phyloP scores from a whole-genome alignment of 108 stramenopile species.

The Cyclotella atomus region DNA sequence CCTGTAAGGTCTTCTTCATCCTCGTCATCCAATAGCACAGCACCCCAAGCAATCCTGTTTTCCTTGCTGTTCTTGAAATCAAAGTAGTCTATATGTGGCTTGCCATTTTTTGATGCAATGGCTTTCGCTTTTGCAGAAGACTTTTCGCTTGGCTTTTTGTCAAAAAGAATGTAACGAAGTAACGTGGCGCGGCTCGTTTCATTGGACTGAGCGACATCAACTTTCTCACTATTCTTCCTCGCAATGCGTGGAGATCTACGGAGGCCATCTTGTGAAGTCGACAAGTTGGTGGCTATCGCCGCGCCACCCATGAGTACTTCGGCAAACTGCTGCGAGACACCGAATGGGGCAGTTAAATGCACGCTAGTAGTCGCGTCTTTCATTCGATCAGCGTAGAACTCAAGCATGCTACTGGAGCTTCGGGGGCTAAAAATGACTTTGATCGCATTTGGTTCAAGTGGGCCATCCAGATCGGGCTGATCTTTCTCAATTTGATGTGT shows the following conservation, averaged over 20 bases:
- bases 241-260: conserved; percentile 42
- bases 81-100: conserved; percentile 32
- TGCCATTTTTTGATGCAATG: conserved; percentile 30
- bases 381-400: conserved; percentile 45
- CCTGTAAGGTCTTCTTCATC: conserved; percentile 38
- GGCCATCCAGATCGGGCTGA: conserved; percentile 36
- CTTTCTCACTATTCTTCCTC: neutral
- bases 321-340: conserved; percentile 35
- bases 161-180: conserved; percentile 44
- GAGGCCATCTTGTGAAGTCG: conserved; percentile 16
- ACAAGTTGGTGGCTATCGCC: too few relatives aligned
- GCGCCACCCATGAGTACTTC: conserved; percentile 33
- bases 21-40: conserved; percentile 9
- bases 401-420: conserved; percentile 29
- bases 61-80: conserved; percentile 22
- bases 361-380: conserved; percentile 20
- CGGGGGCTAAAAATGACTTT: conserved; percentile 45
- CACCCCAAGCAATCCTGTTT: conserved; percentile 43
- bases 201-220: neutral
- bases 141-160: conserved; percentile 38
- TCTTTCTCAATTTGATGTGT: conserved; percentile 27
- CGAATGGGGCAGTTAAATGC: conserved; percentile 44
- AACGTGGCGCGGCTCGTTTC: too few relatives aligned
- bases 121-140: conserved; percentile 18
- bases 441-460: conserved; percentile 6